These are phyloP conservation scores for Vanrija pseudolonga DNA, from an alignment of 1,284 basidiomycete genomes.

Conservation along the genomic window DNA sequence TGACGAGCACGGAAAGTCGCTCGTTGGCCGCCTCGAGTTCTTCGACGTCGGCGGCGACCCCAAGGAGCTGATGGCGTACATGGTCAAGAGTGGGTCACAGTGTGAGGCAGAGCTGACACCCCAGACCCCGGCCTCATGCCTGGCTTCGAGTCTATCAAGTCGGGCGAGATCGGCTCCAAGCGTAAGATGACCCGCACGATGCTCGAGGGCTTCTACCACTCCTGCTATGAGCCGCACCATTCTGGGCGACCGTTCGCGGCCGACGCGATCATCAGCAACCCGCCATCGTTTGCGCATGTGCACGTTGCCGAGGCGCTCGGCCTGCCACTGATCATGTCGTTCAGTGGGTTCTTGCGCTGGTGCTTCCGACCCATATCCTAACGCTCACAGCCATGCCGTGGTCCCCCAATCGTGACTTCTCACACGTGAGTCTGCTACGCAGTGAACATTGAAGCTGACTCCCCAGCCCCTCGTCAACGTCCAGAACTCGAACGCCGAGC, in stretches of 20 bases:
- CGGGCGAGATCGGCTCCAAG: conserved; percentile 38
- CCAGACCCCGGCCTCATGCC: conserved; percentile 45
- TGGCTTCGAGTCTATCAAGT: conserved; percentile 32
- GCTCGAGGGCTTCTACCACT: conserved; percentile 59
- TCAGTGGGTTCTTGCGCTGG: conserved; percentile 51
- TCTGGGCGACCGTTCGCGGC: conserved; percentile 52
- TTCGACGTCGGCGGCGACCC: conserved; percentile 46
- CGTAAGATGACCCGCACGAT: conserved; percentile 50
- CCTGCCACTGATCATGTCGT: conserved; percentile 58
- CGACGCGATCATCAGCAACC: conserved; percentile 64
- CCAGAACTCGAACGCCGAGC: conserved; percentile 51
- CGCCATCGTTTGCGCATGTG: conserved; percentile 62
- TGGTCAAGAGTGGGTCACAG: conserved; percentile 46
- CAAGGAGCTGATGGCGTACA: conserved; percentile 46
- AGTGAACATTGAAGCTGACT: conserved; percentile 32
- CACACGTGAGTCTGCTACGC: too few relatives aligned
- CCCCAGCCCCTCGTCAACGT: conserved; percentile 61
- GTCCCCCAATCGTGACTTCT: conserved; percentile 51
- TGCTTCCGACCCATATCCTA: conserved; percentile 1
- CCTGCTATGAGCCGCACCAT: conserved; percentile 53
- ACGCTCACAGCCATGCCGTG: conserved; percentile 57
- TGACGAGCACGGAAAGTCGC: conserved; percentile 51
- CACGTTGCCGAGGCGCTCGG: conserved; percentile 64
- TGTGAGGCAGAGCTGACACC: not conserved
- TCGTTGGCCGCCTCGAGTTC: conserved; percentile 39